These are phyloP conservation scores for Aspergillus amoenus DNA, from an alignment of 2,329 filamentous ascomycete species.

Conservation along the genomic window DNA sequence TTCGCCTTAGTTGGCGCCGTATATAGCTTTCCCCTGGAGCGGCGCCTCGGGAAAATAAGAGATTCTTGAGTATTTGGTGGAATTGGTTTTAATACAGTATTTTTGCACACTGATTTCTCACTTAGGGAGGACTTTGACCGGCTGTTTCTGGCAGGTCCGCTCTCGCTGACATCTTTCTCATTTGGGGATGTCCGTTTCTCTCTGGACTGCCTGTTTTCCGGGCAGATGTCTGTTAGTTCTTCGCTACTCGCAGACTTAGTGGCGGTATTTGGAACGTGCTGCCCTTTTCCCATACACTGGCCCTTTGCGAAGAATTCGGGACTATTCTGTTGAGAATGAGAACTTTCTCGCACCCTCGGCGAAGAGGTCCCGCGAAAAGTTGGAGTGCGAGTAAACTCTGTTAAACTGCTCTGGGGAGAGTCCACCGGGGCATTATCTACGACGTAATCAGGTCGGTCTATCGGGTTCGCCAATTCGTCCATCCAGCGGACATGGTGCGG, in stretches of 20 bases:
- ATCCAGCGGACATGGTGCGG: not conserved
- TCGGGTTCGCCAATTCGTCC: not conserved
- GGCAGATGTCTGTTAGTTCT: not conserved
- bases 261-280: not conserved
- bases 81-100: not conserved
- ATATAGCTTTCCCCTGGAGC: constrained; percentile 19
- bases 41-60: constrained; percentile 16
- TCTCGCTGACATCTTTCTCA: not conserved
- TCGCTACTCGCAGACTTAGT: not conserved
- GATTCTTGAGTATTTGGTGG: constrained; percentile 19
- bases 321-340: not conserved
- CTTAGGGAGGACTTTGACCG: not conserved
- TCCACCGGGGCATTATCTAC: not conserved
- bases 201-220: not conserved
- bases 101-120: not conserved
- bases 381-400: constrained; percentile 5
- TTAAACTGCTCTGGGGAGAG: not conserved
- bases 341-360: not conserved
- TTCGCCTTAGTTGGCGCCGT: constrained; percentile 14
- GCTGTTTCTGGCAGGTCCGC: not conserved
- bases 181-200: not conserved
- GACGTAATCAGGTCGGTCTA: not conserved
- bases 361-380: not conserved
- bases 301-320: not conserved
- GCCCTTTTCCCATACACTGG: not conserved